Percentiles rank a stretch among this genome's conserved stretches.
Evolutionary conservation across 805 yeast genomes (phyloP).

Genomic region (Spathaspora passalidarum): DNA sequence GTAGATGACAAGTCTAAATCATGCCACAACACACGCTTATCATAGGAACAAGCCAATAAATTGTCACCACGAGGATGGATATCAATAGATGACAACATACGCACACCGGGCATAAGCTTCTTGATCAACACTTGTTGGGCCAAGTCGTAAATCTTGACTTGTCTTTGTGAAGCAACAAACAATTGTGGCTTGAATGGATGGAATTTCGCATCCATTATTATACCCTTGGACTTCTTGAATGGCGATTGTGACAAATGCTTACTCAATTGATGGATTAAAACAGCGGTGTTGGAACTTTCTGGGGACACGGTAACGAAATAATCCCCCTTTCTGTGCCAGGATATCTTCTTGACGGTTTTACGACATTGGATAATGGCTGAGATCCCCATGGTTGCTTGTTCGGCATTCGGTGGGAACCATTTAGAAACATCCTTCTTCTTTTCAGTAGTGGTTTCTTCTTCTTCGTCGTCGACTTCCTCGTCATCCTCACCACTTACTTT

Average conservation of each 20-base stretch:
- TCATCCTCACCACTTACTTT: slow-evolving; percentile 33
- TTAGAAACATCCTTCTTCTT: slow-evolving; percentile 56
- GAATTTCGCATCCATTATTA: slow-evolving; percentile 93
- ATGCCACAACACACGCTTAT: slow-evolving; percentile 95
- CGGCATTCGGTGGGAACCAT: slow-evolving; percentile 78
- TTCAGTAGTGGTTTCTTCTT: slow-evolving; percentile 8
- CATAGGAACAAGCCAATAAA: slow-evolving; percentile 86
- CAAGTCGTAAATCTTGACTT: slow-evolving; percentile 85
- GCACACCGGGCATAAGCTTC: slow-evolving; percentile 90
- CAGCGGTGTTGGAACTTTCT: slow-evolving; percentile 82
- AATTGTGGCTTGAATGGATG: slow-evolving; percentile 95
- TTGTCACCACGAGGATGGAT: slow-evolving; percentile 97
- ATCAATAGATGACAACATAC: slow-evolving; percentile 89
- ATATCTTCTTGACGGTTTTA: slow-evolving; percentile 68
- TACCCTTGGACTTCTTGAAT: slow-evolving; percentile 87
- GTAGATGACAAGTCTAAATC: slow-evolving; percentile 85
- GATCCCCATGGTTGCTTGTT: slow-evolving; percentile 61
- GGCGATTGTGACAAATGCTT: slow-evolving; percentile 96
- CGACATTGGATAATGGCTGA: slow-evolving; percentile 67
- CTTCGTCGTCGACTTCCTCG: slow-evolving; percentile 33
- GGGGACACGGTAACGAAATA: slow-evolving; percentile 97
- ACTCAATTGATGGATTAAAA: slow-evolving; percentile 89
- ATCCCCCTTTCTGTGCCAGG: slow-evolving; percentile 98
- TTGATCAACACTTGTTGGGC: slow-evolving; percentile 80
- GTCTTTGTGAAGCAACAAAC: slow-evolving; percentile 91